phyloP scores from a whole-genome alignment of 139 green algal species.

The Chara braunii region DNA sequence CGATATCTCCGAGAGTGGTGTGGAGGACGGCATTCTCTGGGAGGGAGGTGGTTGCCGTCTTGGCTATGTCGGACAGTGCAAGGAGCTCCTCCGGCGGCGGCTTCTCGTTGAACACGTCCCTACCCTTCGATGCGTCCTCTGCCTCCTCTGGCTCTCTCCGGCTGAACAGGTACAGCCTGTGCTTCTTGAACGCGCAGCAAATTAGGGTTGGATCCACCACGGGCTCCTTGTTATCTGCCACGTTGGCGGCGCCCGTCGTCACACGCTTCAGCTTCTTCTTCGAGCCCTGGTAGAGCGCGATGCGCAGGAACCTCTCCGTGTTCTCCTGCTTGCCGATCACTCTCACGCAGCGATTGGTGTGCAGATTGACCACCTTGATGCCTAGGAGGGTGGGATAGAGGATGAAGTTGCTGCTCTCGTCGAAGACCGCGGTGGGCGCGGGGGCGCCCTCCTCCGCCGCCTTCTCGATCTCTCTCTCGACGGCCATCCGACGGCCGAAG shows the following conservation, averaged over 20 bases:
- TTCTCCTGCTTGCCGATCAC: conserved; percentile 90
- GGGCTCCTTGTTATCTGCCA: conserved; percentile 12
- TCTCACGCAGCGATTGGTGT: conserved; percentile 60
- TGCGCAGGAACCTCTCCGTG: conserved; percentile 80
- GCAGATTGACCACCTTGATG: conserved; percentile 90
- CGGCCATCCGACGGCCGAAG: conserved; percentile 62
- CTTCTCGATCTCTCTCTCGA: conserved; percentile 52
- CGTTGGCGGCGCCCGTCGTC: conserved; percentile 7
- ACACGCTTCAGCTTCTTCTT: conserved; percentile 29
- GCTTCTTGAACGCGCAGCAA: conserved; percentile 67
- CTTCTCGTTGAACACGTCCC: conserved; percentile 97
- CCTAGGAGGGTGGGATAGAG: conserved; percentile 82
- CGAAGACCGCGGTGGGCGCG: conserved; percentile 77
- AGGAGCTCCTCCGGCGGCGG: conserved; percentile 41
- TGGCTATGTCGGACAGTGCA: conserved; percentile 27
- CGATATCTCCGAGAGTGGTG: conserved; percentile 74
- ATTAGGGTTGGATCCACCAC: conserved; percentile 75
- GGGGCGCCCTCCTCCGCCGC: conserved; percentile 41
- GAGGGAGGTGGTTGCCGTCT: neutral
- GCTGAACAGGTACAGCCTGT: conserved; percentile 89
- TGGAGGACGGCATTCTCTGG: conserved; percentile 55
- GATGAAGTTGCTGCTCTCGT: conserved; percentile 81
- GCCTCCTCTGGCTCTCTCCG: conserved; percentile 50
- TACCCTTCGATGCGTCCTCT: conserved; percentile 60
- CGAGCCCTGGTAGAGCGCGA: conserved; percentile 72